These are phyloP conservation scores for Medicago ruthenica DNA, from an alignment of 306 rosid species.

Conservation along the genomic window DNA sequence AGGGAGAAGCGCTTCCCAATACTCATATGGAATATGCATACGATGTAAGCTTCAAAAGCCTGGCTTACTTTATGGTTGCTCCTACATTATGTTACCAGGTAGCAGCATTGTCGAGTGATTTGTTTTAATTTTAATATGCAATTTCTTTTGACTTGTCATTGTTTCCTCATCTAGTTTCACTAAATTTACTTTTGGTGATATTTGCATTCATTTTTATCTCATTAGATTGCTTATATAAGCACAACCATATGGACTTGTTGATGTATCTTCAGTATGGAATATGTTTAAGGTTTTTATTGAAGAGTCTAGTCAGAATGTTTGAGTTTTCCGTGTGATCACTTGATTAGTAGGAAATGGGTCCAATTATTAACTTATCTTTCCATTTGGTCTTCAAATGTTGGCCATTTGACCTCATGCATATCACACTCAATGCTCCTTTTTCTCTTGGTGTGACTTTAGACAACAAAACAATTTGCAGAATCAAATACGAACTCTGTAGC, in stretches of 20 bases:
- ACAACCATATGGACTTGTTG: not conserved
- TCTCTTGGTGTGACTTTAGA: not conserved
- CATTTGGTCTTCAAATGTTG: not conserved
- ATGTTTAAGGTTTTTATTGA: not conserved
- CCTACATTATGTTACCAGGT: slow-evolving; percentile 99
- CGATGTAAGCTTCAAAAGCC: slow-evolving; percentile 65
- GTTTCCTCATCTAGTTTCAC: slow-evolving; percentile 24
- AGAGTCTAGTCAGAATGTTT: slow-evolving; percentile 1
- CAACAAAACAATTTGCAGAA: not conserved
- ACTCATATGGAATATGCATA: slow-evolving; percentile 56
- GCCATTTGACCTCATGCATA: slow-evolving; percentile 1
- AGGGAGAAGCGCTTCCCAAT: slow-evolving; percentile 72
- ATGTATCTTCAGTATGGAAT: slow-evolving; percentile 26
- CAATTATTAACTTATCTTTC: not conserved
- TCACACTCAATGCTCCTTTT: not conserved
- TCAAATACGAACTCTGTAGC: not conserved
- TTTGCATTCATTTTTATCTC: slow-evolving; percentile 31
- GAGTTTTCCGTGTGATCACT: slow-evolving; percentile 19
- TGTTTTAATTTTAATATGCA: slow-evolving; percentile 14
- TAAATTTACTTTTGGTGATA: not conserved
- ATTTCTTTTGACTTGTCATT: not conserved
- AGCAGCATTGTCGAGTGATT: slow-evolving; percentile 34
- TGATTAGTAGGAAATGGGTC: slow-evolving; percentile 11
- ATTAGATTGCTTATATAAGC: slow-evolving; percentile 38
- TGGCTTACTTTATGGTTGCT: slow-evolving; percentile 94